These are phyloP conservation scores for Fusarium pseudonygamai DNA, from an alignment of 2,329 filamentous ascomycete genomes.

Conservation along the genomic window DNA sequence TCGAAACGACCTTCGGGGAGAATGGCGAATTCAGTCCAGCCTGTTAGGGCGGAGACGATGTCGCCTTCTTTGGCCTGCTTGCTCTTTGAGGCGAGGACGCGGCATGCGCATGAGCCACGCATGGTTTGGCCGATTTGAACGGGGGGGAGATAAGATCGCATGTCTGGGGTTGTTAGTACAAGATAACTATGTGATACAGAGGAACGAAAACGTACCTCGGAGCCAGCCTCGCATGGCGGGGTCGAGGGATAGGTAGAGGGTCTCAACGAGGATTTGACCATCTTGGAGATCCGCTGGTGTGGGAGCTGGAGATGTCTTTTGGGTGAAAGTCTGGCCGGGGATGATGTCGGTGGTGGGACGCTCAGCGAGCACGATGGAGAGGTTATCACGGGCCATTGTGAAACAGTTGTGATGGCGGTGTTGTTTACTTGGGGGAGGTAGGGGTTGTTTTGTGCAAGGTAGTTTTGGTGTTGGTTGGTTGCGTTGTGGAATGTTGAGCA, in stretches of 20 bases:
- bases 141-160: conserved; percentile 71
- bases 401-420: not conserved
- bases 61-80: conserved; percentile 64
- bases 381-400: conserved; percentile 56
- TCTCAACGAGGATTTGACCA: conserved; percentile 70
- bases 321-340: conserved; percentile 71
- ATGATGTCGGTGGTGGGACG: conserved; percentile 69
- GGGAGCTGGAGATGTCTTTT: conserved; percentile 61
- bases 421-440: not conserved
- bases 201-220: conserved; percentile 53
- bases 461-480: not conserved
- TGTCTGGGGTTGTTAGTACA: conserved; percentile 45
- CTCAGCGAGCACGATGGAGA: conserved; percentile 69
- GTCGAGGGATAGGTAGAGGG: conserved; percentile 74
- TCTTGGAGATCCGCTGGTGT: conserved; percentile 64
- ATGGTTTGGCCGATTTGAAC: conserved; percentile 75
- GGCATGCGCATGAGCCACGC: conserved; percentile 69
- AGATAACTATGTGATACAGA: no score
- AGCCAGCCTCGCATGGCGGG: conserved; percentile 82
- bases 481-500: conserved; percentile 3
- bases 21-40: conserved; percentile 75
- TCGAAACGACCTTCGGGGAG: conserved; percentile 62
- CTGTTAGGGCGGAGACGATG: conserved; percentile 63
- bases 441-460: not conserved
- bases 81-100: conserved; percentile 69